Percentiles rank a stretch among this genome's conserved stretches.
These are phyloP conservation scores for Adansonia digitata DNA, from an alignment of 345 rosid species.

Conservation along the genomic window DNA sequence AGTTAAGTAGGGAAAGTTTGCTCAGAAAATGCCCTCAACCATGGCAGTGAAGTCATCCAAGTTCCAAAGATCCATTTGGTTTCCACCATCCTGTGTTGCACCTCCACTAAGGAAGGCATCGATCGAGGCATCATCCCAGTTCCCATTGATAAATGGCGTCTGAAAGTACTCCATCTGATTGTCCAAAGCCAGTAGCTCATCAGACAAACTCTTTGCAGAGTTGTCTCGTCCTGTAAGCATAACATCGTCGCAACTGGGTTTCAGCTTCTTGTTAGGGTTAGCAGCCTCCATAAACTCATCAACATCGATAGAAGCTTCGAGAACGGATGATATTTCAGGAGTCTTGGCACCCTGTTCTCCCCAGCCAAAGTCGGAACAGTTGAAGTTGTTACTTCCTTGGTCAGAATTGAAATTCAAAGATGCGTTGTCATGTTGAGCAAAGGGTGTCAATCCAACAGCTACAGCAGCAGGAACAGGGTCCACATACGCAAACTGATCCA, in stretches of 20 bases:
- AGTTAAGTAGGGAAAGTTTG: conserved; percentile 16
- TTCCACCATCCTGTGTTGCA: conserved; percentile 47
- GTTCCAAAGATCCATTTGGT: conserved; percentile 67
- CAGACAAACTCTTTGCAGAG: conserved; percentile 39
- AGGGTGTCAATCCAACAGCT: conserved; percentile 27
- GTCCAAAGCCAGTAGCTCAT: conserved; percentile 64
- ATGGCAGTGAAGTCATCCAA: conserved; percentile 59
- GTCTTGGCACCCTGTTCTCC: conserved; percentile 64
- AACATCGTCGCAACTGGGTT: conserved; percentile 26
- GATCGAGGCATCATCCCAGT: conserved; percentile 62
- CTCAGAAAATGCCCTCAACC: conserved; percentile 55
- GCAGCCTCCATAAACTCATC: conserved; percentile 55
- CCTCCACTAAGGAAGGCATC: conserved; percentile 59
- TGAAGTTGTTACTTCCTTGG: conserved; percentile 81
- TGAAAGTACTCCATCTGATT: conserved; percentile 39
- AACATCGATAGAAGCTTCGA: conserved; percentile 38
- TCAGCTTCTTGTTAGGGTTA: conserved; percentile 58
- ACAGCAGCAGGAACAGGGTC: conserved; percentile 27
- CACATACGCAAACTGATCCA: conserved; percentile 43
- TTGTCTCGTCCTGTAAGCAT: conserved; percentile 29
- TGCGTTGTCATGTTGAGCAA: conserved; percentile 29
- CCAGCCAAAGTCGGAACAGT: conserved; percentile 77
- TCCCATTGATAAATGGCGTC: conserved; percentile 46
- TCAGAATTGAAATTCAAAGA: conserved; percentile 64
- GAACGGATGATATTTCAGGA: conserved; percentile 69